A percentile compares a stretch with the other conserved stretches of the same genome.
Evolutionary conservation across 768 basidiomycete species (phyloP).

Genomic region (Boletus sp.): DNA sequence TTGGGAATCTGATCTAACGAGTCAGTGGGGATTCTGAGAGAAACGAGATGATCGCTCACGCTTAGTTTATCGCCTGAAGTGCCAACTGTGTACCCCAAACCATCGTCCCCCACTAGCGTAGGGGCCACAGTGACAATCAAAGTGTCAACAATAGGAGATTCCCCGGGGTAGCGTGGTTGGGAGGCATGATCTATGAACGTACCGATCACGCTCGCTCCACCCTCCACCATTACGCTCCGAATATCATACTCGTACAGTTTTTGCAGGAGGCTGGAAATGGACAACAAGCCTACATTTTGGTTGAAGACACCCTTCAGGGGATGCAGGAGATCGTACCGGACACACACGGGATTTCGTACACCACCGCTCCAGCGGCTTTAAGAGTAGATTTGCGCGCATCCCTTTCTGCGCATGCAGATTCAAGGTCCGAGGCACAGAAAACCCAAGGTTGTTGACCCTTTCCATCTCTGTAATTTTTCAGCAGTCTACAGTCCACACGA

Average conservation of each 20-base stretch:
- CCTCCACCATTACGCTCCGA: slow-evolving; percentile 90
- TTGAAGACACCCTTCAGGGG: background rate
- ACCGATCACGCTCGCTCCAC: slow-evolving; percentile 80
- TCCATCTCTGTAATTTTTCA: slow-evolving; percentile 59
- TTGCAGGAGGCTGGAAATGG: slow-evolving; percentile 49
- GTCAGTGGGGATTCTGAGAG: background rate
- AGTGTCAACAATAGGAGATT: slow-evolving; percentile 53
- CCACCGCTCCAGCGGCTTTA: slow-evolving; percentile 61
- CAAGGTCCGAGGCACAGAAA: slow-evolving; percentile 41
- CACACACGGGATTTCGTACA: slow-evolving; percentile 50
- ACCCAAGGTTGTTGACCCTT: slow-evolving; percentile 73
- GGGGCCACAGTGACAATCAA: slow-evolving; percentile 88
- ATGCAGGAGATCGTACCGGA: slow-evolving; percentile 33
- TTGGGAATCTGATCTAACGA: slow-evolving; percentile 17
- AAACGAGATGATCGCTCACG: slow-evolving; percentile 6
- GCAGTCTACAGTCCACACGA: slow-evolving; percentile 62
- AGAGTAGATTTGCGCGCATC: slow-evolving; percentile 44
- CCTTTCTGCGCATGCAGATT: slow-evolving; percentile 13
- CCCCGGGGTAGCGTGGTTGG: slow-evolving; percentile 2
- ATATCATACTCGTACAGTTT: slow-evolving; percentile 58
- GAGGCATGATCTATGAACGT: slow-evolving; percentile 36
- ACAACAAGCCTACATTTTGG: slow-evolving; percentile 34
- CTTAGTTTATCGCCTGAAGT: slow-evolving; percentile 13
- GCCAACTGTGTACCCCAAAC: slow-evolving; percentile 52
- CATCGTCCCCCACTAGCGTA: slow-evolving; percentile 71